Percentiles rank a stretch among this genome's conserved stretches.
phyloP scores from a whole-genome alignment of 2,329 filamentous ascomycete genomes.

The Microcyclosporella mali region DNA sequence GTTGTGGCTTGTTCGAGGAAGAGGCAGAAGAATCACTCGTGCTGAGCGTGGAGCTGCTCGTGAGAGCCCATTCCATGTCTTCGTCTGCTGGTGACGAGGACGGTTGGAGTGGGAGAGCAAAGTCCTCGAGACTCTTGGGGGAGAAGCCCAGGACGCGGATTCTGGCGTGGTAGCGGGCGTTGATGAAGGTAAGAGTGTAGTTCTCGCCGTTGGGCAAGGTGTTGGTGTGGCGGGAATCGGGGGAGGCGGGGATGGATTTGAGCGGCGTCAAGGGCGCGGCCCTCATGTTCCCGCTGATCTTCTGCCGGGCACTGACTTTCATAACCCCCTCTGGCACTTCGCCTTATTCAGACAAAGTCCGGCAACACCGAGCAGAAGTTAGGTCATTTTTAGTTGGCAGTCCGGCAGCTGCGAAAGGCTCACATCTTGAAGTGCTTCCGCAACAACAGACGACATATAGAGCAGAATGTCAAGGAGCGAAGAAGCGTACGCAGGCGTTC shows the following conservation, averaged over 20 bases:
- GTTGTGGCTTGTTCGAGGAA: constrained; percentile 66
- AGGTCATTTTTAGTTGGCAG: too few relatives aligned
- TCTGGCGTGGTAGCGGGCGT: constrained; percentile 61
- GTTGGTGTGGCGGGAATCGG: constrained; percentile 40
- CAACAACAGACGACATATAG: too few relatives aligned
- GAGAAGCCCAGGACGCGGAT: constrained; percentile 76
- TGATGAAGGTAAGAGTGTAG: constrained; percentile 36
- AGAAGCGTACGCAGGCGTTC: too few relatives aligned
- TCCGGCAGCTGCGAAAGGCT: too few relatives aligned
- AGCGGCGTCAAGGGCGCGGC: constrained; percentile 36
- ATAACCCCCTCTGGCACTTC: too few relatives aligned
- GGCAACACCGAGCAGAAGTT: too few relatives aligned
- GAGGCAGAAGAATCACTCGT: constrained; percentile 82
- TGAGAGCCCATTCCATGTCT: constrained; percentile 20
- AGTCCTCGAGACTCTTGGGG: constrained; percentile 64
- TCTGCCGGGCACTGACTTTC: too few relatives aligned
- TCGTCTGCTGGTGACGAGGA: constrained; percentile 1
- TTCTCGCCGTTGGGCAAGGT: constrained; percentile 30
- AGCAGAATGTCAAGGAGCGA: too few relatives aligned
- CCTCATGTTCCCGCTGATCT: too few relatives aligned
- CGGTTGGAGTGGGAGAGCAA: constrained; percentile 46
- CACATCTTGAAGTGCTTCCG: too few relatives aligned
- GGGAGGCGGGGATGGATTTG: constrained; percentile 45
- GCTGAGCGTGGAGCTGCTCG: constrained; percentile 34
- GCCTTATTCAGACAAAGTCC: too few relatives aligned